Evolutionary conservation across 2,329 filamentous ascomycete genomes (phyloP), one percentile per base, ranked within the genome.

Genomic region (Hirsutella rhossiliensis): DNA sequence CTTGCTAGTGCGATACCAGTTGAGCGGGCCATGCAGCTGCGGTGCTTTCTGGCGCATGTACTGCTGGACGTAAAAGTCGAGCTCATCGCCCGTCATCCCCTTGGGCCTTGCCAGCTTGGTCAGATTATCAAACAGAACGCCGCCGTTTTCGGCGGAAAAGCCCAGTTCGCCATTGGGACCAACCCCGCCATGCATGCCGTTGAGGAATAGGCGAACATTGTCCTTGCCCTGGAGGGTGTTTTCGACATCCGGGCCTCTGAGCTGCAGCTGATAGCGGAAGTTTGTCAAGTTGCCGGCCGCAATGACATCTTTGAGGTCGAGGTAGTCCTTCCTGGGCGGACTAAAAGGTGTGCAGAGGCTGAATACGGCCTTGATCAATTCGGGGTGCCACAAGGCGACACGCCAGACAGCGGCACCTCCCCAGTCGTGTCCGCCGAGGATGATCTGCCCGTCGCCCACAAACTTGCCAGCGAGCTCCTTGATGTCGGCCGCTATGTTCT

Each of bases 371-470:
- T 73, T 74, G 50, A 95, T 69, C 12, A 94, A 69, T 36, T 80
- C 65, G 0, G 86, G 87, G 55, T 88, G 71, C 73, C 80, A 87
- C 49, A 84, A 73, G 13, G 82, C 79, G 45, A 84, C 66, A 44
- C 87, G 78, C 72, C 86, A 94, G 43, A 83, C 81, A 27, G 89
- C 69, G 3, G 73, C 71, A 54, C 86, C 88, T 60, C 90, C 90
- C 86, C 90, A 96, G 64, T 97, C 90, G 65, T 96, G 90, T 8
- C 88, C 90, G 41, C 88, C 87, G 13, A 96, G 73, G 45, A 96
- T 81, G 56, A 95, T 82, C 45, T 65, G 65, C 9, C 58, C 58
- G 61, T 67, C 43, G 43, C 68, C 63, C 27, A 66, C 64, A 44
- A 69, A 64, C 49, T 81, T 72, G 47, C 66, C 67, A 7, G 83